Conservation (phyloP, 83 land plant genomes). For the Diphasiastrum complanatum region DNA sequence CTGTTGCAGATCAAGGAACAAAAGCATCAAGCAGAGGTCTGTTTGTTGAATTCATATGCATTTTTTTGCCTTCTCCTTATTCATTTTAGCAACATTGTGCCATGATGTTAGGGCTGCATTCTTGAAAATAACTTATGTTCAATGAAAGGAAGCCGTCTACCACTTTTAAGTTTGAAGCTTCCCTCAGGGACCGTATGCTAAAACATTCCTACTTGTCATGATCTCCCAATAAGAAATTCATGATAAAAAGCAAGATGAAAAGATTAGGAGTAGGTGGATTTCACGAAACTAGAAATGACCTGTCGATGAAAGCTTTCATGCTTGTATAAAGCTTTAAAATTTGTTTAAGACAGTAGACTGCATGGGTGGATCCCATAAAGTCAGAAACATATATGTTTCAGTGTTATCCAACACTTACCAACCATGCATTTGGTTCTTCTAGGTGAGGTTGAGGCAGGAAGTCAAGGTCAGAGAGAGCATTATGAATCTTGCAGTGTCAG, state of each 20-base stretch:
- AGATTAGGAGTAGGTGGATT: too few species aligned
- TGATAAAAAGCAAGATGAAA: too few species aligned
- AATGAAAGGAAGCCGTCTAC: too few species aligned
- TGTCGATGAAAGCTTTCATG: too few species aligned
- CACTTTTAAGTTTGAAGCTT: too few species aligned
- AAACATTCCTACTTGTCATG: too few species aligned
- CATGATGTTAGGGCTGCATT: neutral
- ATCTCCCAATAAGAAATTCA: too few species aligned
- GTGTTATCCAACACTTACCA: constrained; percentile 1
- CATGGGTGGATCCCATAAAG: neutral
- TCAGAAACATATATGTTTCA: neutral
- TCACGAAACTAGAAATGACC: too few species aligned
- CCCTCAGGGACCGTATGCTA: too few species aligned
- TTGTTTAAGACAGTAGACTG: too few species aligned
- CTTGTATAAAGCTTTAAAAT: too few species aligned
- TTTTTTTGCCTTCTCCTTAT: neutral
- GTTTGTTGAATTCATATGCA: neutral
- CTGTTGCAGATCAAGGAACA: constrained; percentile 24
- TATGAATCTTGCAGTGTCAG: constrained; percentile 40
- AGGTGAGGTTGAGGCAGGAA: constrained; percentile 54
- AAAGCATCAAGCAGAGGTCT: constrained; percentile 51
- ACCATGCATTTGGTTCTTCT: constrained; percentile 5
- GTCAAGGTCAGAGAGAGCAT: constrained; percentile 52
- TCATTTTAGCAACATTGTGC: neutral
- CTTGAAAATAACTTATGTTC: too few species aligned